Base-by-base conservation (phyloP, 192 early-diverging fungal genomes). In the Backusella parvicylindrica region DNA sequence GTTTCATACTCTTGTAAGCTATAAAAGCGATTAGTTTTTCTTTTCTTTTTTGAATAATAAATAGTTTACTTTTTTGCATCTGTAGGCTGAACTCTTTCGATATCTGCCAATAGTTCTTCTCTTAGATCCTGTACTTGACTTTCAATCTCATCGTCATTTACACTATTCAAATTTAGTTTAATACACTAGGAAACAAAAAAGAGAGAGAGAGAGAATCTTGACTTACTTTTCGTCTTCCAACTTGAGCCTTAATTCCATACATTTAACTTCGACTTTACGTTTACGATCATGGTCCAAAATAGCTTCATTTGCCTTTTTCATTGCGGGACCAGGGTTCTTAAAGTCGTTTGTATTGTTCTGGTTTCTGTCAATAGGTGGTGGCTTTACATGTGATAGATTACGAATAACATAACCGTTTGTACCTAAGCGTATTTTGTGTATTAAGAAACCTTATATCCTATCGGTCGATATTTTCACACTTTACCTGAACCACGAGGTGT, bases 341-440 rank as follows among this genome's bases (percentile, higher is more conserved):
- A 72, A 47, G 53, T 78, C 77, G n/a, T 81, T 47, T 28, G 37
- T 70, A 2, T 68, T 32, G 23, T 49, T 68, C 18, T 79, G 69
- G 65, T 78, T 80, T 40, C 86, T 86, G 21, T 86, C 84, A 12
- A 77, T 80, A 16, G 76, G 82, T n/a, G 84, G 82, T 5, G 89
- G 79, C 70, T 87, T 84, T 37, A 98, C 81, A 30, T 84, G 79
- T 13, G 96, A 95, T 64, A 93, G 82, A 84, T 96, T 99, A 35
- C 94, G 91, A 49, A 96, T 93, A 7, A 99, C 93, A 81, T 96
- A 96, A 67, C 98, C 98, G 78, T 98, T 99, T 8, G 98, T 99
- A 38, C 98, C 79, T 80, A 79, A 21, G 28, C 31, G 13, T 26
- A 72, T 38, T 38, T 38, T 38, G 8, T 38, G 6, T 3, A 11